Evolutionary conservation across 495 filamentous ascomycete species (phyloP).

Genomic region (Neurospora discreta): DNA sequence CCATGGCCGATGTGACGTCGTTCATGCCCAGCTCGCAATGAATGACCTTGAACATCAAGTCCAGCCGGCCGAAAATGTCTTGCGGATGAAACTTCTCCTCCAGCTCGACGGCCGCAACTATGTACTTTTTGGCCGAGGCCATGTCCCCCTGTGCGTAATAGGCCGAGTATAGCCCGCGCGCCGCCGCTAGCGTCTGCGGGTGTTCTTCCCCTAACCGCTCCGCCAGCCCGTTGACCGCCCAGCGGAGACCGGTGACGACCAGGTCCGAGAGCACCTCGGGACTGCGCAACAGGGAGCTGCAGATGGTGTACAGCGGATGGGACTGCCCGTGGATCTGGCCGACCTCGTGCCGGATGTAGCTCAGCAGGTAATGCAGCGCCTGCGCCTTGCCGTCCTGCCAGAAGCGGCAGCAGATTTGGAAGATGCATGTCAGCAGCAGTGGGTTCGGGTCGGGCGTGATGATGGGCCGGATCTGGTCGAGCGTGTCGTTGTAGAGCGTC

Average conservation of each 20-base stretch:
- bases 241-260: neutral
- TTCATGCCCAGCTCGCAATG: neutral
- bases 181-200: neutral
- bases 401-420: neutral
- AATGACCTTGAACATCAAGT: neutral
- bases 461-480: neutral
- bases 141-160: neutral
- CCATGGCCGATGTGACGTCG: neutral
- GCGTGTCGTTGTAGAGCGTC: neutral
- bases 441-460: neutral
- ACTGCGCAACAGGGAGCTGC: neutral
- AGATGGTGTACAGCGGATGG: neutral
- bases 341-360: neutral
- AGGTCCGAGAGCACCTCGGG: neutral
- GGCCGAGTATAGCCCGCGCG: neutral
- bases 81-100: neutral
- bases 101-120: neutral
- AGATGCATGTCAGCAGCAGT: neutral
- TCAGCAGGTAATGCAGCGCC: neutral
- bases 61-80: neutral
- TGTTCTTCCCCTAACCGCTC: neutral
- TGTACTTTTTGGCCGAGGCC: neutral
- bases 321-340: neutral
- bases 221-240: neutral
- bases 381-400: neutral